Evolutionary conservation across 345 rosid genomes (phyloP).

Genomic region (Eucalyptus erythrocorys): DNA sequence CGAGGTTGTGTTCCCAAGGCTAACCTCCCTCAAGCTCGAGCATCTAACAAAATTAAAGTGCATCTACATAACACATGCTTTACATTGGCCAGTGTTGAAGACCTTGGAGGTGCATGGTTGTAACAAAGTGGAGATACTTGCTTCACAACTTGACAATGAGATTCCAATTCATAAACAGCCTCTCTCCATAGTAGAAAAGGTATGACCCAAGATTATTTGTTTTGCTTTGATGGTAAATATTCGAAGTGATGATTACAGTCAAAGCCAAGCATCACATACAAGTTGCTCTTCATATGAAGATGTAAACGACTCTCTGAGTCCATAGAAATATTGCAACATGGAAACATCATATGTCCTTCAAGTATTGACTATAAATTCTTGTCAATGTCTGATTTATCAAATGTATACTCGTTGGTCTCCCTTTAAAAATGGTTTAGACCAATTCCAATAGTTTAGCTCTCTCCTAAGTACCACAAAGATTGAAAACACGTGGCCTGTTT

Average conservation of each 20-base stretch:
- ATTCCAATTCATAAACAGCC: too few species aligned
- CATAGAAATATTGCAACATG: not conserved
- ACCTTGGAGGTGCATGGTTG: too few species aligned
- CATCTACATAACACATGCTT: too few species aligned
- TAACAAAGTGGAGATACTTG: too few species aligned
- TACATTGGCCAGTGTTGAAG: too few species aligned
- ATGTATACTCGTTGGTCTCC: not conserved
- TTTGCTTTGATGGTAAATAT: too few species aligned
- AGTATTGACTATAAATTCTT: accelerated
- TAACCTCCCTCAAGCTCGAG: too few species aligned
- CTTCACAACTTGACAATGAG: too few species aligned
- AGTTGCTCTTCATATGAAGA: accelerated
- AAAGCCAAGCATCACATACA: accelerated
- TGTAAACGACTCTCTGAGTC: not conserved
- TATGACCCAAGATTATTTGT: too few species aligned
- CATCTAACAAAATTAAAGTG: too few species aligned
- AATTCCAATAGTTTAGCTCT: not conserved
- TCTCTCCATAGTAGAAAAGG: too few species aligned
- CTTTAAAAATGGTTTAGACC: accelerated
- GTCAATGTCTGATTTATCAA: not conserved
- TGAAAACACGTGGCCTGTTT: not conserved
- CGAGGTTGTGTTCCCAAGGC: too few species aligned
- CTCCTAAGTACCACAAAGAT: not conserved
- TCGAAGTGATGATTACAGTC: not conserved
- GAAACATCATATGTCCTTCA: accelerated